Evolutionary conservation across 1,139 yeast species (phyloP).

Genomic region (Debaryomyces singareniensis): DNA sequence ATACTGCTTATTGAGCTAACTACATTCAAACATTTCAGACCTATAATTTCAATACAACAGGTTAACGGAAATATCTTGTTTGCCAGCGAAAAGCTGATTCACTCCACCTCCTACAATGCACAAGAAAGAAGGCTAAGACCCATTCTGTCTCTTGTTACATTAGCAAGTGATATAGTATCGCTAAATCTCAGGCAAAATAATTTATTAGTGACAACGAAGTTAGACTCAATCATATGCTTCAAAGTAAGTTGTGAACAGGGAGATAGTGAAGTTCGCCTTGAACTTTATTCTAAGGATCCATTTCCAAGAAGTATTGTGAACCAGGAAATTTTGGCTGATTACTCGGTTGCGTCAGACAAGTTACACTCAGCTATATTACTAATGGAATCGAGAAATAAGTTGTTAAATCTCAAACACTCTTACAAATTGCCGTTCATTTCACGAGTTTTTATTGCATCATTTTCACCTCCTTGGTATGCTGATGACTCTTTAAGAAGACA

Average conservation of each 20-base stretch:
- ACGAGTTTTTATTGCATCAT: slow-evolving; percentile 26
- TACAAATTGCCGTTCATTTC: slow-evolving; percentile 37
- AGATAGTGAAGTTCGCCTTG: slow-evolving; percentile 9
- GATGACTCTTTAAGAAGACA: slow-evolving; percentile 1
- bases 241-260: slow-evolving; percentile 14
- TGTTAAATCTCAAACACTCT: slow-evolving; percentile 5
- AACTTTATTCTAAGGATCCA: slow-evolving; percentile 26
- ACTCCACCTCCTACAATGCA: slow-evolving; percentile 32
- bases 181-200: slow-evolving; percentile 17
- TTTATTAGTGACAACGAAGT: slow-evolving; percentile 31
- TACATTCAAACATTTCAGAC: slow-evolving; percentile 28
- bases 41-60: slow-evolving; percentile 34
- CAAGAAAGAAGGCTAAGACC: slow-evolving; percentile 31
- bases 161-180: slow-evolving; percentile 33
- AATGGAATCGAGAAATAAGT: slow-evolving; percentile 10
- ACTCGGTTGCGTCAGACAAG: slow-evolving; percentile 37
- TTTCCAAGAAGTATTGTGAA: slow-evolving; percentile 33
- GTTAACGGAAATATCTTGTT: slow-evolving; percentile 28
- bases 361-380: slow-evolving; percentile 32
- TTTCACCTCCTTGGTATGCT: slow-evolving; percentile 28
- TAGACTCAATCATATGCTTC: slow-evolving; percentile 30
- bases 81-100: slow-evolving; percentile 26
- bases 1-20: slow-evolving; percentile 29
- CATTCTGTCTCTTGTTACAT: slow-evolving; percentile 16
- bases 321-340: slow-evolving; percentile 21